These are phyloP conservation scores for Aciculosporium take DNA, from an alignment of 2,329 filamentous ascomycete genomes.

Conservation along the genomic window DNA sequence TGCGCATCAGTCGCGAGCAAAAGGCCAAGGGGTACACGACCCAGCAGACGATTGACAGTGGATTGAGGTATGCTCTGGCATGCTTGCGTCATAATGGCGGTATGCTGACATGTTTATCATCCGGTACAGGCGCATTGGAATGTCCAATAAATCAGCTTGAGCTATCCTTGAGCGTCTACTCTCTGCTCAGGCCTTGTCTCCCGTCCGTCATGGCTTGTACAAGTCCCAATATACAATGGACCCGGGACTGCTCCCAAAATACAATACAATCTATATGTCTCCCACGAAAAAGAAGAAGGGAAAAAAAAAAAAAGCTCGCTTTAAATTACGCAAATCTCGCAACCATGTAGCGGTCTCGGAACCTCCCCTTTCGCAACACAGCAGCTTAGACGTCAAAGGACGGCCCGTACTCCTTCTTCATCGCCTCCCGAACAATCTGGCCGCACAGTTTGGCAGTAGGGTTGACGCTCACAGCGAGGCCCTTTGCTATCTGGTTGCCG, in stretches of 20 bases:
- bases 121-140: constrained; percentile 17
- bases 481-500: constrained; percentile 51
- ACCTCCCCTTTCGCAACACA: too few species aligned
- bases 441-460: constrained; percentile 57
- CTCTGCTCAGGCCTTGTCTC: too few species aligned
- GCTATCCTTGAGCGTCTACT: neutral
- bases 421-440: constrained; percentile 53
- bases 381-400: constrained; percentile 24
- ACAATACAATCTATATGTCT: too few species aligned
- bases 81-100: neutral
- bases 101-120: constrained; percentile 1
- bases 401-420: constrained; percentile 54
- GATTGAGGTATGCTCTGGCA: constrained; percentile 23
- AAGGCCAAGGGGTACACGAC: constrained; percentile 41
- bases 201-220: neutral
- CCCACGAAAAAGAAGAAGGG: too few species aligned
- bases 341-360: too few species aligned
- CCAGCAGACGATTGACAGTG: constrained; percentile 33
- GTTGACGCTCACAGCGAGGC: constrained; percentile 49
- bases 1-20: constrained; percentile 45
- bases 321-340: too few species aligned
- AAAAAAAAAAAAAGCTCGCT: too few species aligned
- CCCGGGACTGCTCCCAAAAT: neutral
- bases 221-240: neutral
- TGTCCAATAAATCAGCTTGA: constrained; percentile 11